Base-by-base conservation (phyloP, 495 filamentous ascomycete genomes). In the Lophiostoma macrostomum region DNA sequence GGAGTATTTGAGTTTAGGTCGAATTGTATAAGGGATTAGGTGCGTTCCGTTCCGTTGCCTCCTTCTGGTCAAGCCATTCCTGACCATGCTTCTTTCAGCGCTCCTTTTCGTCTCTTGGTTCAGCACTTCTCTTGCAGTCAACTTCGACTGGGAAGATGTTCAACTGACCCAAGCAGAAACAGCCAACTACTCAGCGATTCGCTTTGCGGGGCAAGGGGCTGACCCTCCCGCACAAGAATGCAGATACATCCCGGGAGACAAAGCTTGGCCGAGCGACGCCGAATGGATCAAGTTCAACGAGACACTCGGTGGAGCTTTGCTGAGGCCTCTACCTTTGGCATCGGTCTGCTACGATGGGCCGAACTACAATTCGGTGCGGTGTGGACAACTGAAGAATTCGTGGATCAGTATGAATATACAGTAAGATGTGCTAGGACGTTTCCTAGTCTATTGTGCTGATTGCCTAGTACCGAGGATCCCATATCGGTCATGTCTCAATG, bases 251-350 rank as follows among this genome's bases (percentile, higher is more conserved):
- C 58, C 58, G 0, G 58, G 48, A 24, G 58, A 58, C 43, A 16
- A 43, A 1, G 24, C 49, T n/a, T 62, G 58, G 58, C 58, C 58
- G 8, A 44, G 16, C 14, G 58, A 53, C 22, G 39, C 12, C 36
- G 40, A 52, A 16, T 62, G 58, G 58, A 30, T 44, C 16, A 35
- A 32, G 22, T 58, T 62, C 41, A 62, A 62, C 27, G 39, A 53
- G n/a, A 62, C 58, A 7, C 25, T 62, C 7, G 58, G 54, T 3
- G 58, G 58, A 8, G 45, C 19, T 6, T 31, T 62, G 22, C 12
- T 62, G 22, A 57, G 49, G 27, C 53, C 58, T 1, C 13, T 29
- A 19, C 58, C 58, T 6, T 36, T 53, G 13, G 58, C 58, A 28
- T 6, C 19, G 3, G 25, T 35, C 8, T 62, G 58, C 25, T 62